Base-by-base conservation (phyloP, 78 protist species). In the Polysphondylium violaceum region DNA sequence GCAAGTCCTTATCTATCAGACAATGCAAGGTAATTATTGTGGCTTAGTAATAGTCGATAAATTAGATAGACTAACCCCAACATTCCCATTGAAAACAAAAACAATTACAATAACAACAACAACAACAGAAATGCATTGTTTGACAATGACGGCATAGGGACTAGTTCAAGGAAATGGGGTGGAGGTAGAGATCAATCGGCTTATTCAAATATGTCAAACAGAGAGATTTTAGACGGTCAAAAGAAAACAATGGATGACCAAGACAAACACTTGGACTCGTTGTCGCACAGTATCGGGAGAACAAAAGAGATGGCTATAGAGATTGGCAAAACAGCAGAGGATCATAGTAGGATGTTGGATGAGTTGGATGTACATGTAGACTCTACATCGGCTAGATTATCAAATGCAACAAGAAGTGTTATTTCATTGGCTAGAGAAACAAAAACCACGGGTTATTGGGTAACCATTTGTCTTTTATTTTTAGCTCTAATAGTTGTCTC, bases 341-440 rank as follows among this genome's bases (percentile, higher is more conserved):
- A 50, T 38, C 89, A 81, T 14, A 36, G 69, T 55, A 44, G 51
- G 11, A 36, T 61, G 74, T 56, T 81, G 58, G 89, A 81, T 27
- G 78, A 81, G 23, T 55, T 81, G 19, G 60, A 81, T 55, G 68
- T 50, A 14, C 89, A 81, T 55, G 89, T 81, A 1, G 89, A 81
- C 21, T 27, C 44, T 5, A 81, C 89, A 14, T 68, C 76, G 19
- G 31, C 47, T 3, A 50, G 77, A 68, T 21, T 81, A 14, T 68
- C 78, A 43, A 81, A 81, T 68, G 65, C 89, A 56, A 65, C 76
- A 3, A 81, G 35, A 55, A 56, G 61, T 68, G 33, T 81, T 16
- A 21, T 68, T 7, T 38, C 44, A 38, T 55, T 81, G 36, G 55
- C 78, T 2, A 16, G 40, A 68, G 69, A 81, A 36, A 8, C 89